Base-by-base conservation (phyloP, 2,329 filamentous ascomycete genomes). In the Thelonectria blattea region DNA sequence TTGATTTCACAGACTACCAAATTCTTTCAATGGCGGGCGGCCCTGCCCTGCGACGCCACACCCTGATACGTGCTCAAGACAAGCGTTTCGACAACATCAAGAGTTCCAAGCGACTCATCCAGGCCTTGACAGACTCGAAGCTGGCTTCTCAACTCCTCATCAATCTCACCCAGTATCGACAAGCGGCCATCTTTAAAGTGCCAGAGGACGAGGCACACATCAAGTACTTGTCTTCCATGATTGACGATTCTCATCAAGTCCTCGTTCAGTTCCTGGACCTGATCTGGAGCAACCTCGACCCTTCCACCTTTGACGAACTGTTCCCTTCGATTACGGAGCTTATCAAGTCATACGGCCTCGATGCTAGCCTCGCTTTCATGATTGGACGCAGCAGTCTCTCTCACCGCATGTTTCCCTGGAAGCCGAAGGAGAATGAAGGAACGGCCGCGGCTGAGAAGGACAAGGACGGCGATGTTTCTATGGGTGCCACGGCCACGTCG, bases 251-350 rank as follows among this genome's bases (percentile, higher is more conserved):
- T 18, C 92, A 97, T 67, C 87, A 91, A 61, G 89, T 93, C 9
- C 83, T 98, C 22, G 85, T 88, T 22, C 93, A 97, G 71, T 99
- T 96, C 72, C 83, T 98, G 17, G 95, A 98, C 70, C 84, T 97
- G 7, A 83, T 99, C 32, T 90, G 91, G 72, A 91, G 87, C 72
- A 96, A 93, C 70, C 78, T 97, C 30, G 83, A 88, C 0, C 81
- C 87, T 0, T 85, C 89, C 39, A 87, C 93, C 18, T 98, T 97
- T 62, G 91, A 96, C 70, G 78, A 81, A 2, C 83, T 90, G 17
- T 88, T 98, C 6, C 95, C 95, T 1, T 85, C 87, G 30, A 85
- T 97, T 43, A 80, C 88, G 4, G 82, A 85, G 20, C 82, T 99
- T 39, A 89, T 98, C 71, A 81, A 81, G 7, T 88, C 93, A 0